Percentiles rank a stretch among this genome's conserved stretches.
Conservation (phyloP, 2,329 filamentous ascomycete genomes). For the Penicillium palitans region DNA sequence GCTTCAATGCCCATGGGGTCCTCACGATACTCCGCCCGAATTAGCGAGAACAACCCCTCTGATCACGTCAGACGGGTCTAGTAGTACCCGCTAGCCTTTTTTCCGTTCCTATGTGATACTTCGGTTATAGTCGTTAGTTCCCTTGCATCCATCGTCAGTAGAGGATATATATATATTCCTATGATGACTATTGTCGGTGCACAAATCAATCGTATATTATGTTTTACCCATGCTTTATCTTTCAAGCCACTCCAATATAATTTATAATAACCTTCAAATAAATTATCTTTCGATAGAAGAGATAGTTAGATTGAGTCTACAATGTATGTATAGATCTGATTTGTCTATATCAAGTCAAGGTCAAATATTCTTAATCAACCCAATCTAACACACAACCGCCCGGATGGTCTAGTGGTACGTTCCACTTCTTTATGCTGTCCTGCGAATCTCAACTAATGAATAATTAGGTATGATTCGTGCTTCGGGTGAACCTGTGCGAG, state of each 20-base stretch:
- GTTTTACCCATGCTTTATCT: neutral
- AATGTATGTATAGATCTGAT: neutral
- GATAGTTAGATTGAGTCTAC: neutral
- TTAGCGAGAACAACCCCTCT: neutral
- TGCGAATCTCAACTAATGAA: neutral
- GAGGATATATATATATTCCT: neutral
- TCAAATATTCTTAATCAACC: too few relatives aligned
- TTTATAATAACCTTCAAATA: neutral
- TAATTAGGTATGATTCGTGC: slow-evolving; percentile 3
- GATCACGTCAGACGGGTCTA: neutral
- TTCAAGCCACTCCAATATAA: neutral
- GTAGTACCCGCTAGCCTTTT: too few relatives aligned
- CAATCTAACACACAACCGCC: neutral
- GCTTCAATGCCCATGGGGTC: neutral
- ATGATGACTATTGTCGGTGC: neutral
- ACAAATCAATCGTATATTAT: neutral
- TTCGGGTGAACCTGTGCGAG: slow-evolving; percentile 4
- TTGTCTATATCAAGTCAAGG: fast-evolving
- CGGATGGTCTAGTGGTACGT: slow-evolving; percentile 5
- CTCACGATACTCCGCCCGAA: neutral
- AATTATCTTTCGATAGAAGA: neutral
- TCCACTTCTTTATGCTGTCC: neutral
- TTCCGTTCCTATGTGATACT: fast-evolving
- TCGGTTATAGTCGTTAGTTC: neutral
- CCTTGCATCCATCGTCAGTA: neutral